These are phyloP conservation scores for Cyberlindnera galapagoensis DNA, from an alignment of 805 yeast genomes.

Conservation along the genomic window DNA sequence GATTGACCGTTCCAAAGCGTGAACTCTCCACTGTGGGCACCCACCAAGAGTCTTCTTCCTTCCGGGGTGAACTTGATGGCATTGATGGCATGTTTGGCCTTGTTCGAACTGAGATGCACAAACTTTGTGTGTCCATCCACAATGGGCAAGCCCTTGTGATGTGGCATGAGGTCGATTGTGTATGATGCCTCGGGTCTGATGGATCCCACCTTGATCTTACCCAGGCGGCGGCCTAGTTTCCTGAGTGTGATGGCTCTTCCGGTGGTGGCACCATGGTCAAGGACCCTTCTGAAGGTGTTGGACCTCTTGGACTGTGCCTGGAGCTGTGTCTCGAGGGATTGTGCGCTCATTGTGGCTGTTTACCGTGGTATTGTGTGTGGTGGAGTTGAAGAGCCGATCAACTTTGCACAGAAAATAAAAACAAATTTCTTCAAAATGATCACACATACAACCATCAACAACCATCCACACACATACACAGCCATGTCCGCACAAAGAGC, in stretches of 20 bases:
- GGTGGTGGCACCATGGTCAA: slow-evolving; percentile 72
- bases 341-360: too few species aligned
- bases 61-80: slow-evolving; percentile 96
- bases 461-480: background rate
- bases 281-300: slow-evolving; percentile 56
- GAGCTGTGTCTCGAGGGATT: slow-evolving; percentile 23
- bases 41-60: slow-evolving; percentile 84
- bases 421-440: too few species aligned
- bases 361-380: too few species aligned
- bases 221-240: slow-evolving; percentile 36
- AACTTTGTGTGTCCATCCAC: slow-evolving; percentile 72
- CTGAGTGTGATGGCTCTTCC: slow-evolving; percentile 53
- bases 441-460: too few species aligned
- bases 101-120: slow-evolving; percentile 86
- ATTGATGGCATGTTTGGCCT: slow-evolving; percentile 85
- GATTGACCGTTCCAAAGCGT: slow-evolving; percentile 96
- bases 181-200: slow-evolving; percentile 67
- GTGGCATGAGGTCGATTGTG: slow-evolving; percentile 58
- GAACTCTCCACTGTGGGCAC: slow-evolving; percentile 90
- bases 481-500: slow-evolving; percentile 24
- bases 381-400: too few species aligned
- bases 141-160: slow-evolving; percentile 45
- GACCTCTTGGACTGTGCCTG: slow-evolving; percentile 39
- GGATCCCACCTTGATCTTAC: slow-evolving; percentile 34
- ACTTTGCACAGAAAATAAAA: too few species aligned